Evolutionary conservation across 169 alveolate species (phyloP).

Genomic region (Plasmodium yoelii): DNA sequence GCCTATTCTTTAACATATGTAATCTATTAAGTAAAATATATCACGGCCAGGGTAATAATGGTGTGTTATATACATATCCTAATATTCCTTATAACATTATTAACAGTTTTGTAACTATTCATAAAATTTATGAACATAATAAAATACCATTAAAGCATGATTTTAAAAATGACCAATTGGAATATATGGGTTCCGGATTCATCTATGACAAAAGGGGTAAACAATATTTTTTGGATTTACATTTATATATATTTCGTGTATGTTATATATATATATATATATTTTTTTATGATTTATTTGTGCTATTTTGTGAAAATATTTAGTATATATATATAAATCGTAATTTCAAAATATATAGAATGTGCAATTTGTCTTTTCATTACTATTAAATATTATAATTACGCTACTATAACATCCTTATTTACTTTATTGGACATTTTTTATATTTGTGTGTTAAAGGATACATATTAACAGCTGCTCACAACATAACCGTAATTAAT

Average conservation of each 20-base stretch:
- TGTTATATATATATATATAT: background rate
- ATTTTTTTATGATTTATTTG: background rate
- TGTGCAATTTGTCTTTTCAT: no score
- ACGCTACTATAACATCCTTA: no score
- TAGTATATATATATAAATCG: no score
- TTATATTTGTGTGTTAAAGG: slow-evolving; percentile 10
- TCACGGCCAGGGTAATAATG: no score
- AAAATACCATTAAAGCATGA: slow-evolving; percentile 13
- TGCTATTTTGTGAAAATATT: no score
- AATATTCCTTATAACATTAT: slow-evolving; percentile 17
- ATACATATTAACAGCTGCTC: slow-evolving; percentile 69
- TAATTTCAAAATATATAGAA: no score
- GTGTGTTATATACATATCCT: background rate
- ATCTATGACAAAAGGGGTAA: slow-evolving; percentile 61
- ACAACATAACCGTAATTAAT: slow-evolving; percentile 50
- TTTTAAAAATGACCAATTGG: slow-evolving; percentile 33
- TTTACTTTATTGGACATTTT: no score
- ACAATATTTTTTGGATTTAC: background rate
- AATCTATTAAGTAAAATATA: slow-evolving; percentile 7
- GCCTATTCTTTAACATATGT: slow-evolving; percentile 5
- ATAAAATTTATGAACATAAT: slow-evolving; percentile 24
- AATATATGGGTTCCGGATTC: slow-evolving; percentile 66
- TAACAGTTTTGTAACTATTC: slow-evolving; percentile 61
- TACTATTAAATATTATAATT: no score
- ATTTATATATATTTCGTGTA: background rate